Evolutionary conservation across 805 yeast species (phyloP).

Genomic region (Lipomyces starkeyi): DNA sequence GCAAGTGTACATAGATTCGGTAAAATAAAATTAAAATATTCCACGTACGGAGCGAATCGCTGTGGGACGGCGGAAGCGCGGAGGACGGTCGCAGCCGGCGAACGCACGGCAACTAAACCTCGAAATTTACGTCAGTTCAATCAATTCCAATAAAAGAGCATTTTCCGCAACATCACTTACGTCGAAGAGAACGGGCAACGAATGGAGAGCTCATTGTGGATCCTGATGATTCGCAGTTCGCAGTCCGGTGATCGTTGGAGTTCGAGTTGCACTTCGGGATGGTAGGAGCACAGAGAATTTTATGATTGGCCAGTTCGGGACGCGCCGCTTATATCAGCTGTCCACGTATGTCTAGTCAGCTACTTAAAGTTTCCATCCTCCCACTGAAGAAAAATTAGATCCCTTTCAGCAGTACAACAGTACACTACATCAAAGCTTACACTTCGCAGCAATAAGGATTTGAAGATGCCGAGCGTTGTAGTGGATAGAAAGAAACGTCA

Average conservation of each 20-base stretch:
- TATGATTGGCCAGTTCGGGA: not conserved
- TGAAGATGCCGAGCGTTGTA: conserved; percentile 18
- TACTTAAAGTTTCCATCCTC: not conserved
- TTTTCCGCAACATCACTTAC: conserved; percentile 16
- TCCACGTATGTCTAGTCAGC: not conserved
- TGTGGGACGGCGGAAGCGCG: conserved; percentile 16
- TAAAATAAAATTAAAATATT: not conserved
- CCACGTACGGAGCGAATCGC: conserved; percentile 36
- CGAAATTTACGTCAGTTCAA: not conserved
- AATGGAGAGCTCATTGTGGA: conserved; percentile 34
- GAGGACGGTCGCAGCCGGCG: conserved; percentile 33
- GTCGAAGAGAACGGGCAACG: conserved; percentile 32
- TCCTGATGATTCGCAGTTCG: not conserved
- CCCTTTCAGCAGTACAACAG: not conserved
- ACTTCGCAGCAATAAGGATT: not conserved
- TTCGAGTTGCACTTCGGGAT: not conserved
- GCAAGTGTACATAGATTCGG: not conserved
- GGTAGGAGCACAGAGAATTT: conserved; percentile 7
- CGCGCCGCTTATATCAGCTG: not conserved
- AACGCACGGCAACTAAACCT: conserved; percentile 25
- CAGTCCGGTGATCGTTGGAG: conserved; percentile 3
- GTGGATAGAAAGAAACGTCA: conserved; percentile 10
- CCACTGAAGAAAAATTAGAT: not conserved
- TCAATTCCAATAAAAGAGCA: conserved; percentile 7
- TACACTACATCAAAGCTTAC: not conserved